phyloP scores from a whole-genome alignment of 2,329 filamentous ascomycete species.

The Hypoxylon sp. region DNA sequence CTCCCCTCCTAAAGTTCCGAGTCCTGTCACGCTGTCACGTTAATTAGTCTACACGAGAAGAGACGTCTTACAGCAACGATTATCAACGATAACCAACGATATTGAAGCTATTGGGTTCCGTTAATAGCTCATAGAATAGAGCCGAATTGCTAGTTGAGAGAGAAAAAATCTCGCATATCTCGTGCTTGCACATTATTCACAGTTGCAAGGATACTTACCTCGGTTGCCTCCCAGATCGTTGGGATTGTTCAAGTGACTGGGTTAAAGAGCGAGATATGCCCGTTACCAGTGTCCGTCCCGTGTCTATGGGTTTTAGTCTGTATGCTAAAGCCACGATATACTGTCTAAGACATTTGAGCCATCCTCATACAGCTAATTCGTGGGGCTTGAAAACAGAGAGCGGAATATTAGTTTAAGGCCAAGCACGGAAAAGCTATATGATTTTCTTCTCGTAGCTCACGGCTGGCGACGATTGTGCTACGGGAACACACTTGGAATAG shows the following conservation, averaged over 20 bases:
- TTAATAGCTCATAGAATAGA: not conserved
- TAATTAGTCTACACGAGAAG: not conserved
- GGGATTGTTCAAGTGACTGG: slow-evolving; percentile 5
- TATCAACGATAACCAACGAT: slow-evolving; percentile 12
- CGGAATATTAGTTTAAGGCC: slow-evolving; percentile 35
- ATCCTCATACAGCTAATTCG: slow-evolving; percentile 38
- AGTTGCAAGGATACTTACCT: slow-evolving; percentile 21
- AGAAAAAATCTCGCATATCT: slow-evolving; percentile 1
- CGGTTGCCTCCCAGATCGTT: slow-evolving; percentile 27
- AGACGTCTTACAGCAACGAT: not conserved
- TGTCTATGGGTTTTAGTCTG: slow-evolving; percentile 37
- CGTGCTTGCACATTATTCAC: not conserved
- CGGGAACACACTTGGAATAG: slow-evolving; percentile 31
- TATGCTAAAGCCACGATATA: slow-evolving; percentile 42
- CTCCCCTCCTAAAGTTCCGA: slow-evolving; percentile 25
- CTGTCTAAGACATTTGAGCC: slow-evolving; percentile 42
- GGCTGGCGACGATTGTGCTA: slow-evolving; percentile 37
- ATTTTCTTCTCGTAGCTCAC: slow-evolving; percentile 32
- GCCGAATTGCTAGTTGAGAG: not conserved
- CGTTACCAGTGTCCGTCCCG: slow-evolving; percentile 34
- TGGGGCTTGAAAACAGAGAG: slow-evolving; percentile 35
- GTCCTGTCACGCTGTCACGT: slow-evolving; percentile 4
- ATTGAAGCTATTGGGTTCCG: slow-evolving; percentile 3
- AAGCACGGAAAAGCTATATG: slow-evolving; percentile 32
- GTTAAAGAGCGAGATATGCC: slow-evolving; percentile 19